These are phyloP conservation scores for Lachnellula subtilissima DNA, from an alignment of 2,329 filamentous ascomycete species.

Conservation along the genomic window DNA sequence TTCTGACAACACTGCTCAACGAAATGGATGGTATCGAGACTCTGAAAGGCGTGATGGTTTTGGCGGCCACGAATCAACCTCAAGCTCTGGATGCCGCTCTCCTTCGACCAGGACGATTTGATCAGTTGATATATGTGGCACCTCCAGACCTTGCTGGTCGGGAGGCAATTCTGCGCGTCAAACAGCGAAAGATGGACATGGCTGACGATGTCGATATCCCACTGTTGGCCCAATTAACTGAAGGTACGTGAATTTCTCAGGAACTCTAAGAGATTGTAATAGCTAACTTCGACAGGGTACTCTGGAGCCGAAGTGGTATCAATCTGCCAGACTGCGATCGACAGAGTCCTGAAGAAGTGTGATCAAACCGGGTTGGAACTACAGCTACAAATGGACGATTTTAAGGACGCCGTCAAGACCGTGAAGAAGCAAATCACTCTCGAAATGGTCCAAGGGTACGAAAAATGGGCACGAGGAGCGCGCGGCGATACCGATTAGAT, in stretches of 20 bases:
- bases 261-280: too few relatives aligned
- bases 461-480: conserved; percentile 44
- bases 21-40: conserved; percentile 95
- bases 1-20: conserved; percentile 82
- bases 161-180: conserved; percentile 69
- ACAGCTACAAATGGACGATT: conserved; percentile 41
- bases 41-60: conserved; percentile 75
- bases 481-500: conserved; percentile 18
- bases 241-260: conserved; percentile 42
- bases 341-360: conserved; percentile 47
- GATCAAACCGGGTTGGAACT: conserved; percentile 37
- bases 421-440: conserved; percentile 56
- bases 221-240: conserved; percentile 57
- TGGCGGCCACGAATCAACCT: conserved; percentile 89
- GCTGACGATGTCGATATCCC: conserved; percentile 60
- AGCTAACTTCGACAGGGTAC: conserved; percentile 36
- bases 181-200: conserved; percentile 57
- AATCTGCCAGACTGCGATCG: conserved; percentile 48
- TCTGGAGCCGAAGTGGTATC: conserved; percentile 79
- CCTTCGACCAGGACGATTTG: conserved; percentile 79
- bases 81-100: conserved; percentile 81
- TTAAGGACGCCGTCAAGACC: conserved; percentile 39
- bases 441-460: conserved; percentile 54
- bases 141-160: conserved; percentile 71
- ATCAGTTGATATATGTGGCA: conserved; percentile 79